Evolutionary conservation across 2,329 filamentous ascomycete genomes (phyloP), one percentile per base, ranked within the genome.

Genomic region (Fusarium sp.): DNA sequence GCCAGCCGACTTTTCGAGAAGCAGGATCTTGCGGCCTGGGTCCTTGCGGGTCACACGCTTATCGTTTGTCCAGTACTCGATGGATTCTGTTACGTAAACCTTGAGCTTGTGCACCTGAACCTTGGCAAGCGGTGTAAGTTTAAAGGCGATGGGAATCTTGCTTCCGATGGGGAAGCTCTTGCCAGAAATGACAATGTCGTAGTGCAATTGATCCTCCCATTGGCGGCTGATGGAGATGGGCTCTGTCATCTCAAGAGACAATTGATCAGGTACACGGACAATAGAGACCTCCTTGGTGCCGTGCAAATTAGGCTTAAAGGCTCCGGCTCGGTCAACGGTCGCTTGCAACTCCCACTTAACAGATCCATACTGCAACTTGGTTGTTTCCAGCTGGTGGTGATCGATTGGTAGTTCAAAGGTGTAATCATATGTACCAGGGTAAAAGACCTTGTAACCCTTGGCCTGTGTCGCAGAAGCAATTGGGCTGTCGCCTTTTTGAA

Each of bases 141-240:
- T 97, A 84, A 98, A 97, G 3, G 94, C 94, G 63, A 98, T 96
- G 2, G 94, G 94, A 18, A 98, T 93, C 74, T 92, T 92, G 41
- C 92, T 88, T 18, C 94, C 94, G 21, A 98, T 87, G 1, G 94
- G 93, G 64, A 98, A 98, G 1, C 94, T 97, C 84, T 97, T 97
- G 57, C 94, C 94, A 2, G 94, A 97, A 57, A 98, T 97, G 77
- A 97, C 91, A 72, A 98, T 97, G 75, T 98, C 94, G 81, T 98
- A 98, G 76, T 97, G 93, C 32, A 98, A 84, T 76, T 97, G 94
- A 72, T 98, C 94, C 78, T 98, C 94, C 94, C 94, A 98, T 67
- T 93, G 94, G 21, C 94, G 87, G 69, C 92, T 95, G 75, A 98
- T 97, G 13, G 94, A 95, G 74, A 98, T 97, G 4, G 94, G 94